These are phyloP conservation scores for Tarenaya hassleriana DNA, from an alignment of 345 rosid genomes.

Conservation along the genomic window DNA sequence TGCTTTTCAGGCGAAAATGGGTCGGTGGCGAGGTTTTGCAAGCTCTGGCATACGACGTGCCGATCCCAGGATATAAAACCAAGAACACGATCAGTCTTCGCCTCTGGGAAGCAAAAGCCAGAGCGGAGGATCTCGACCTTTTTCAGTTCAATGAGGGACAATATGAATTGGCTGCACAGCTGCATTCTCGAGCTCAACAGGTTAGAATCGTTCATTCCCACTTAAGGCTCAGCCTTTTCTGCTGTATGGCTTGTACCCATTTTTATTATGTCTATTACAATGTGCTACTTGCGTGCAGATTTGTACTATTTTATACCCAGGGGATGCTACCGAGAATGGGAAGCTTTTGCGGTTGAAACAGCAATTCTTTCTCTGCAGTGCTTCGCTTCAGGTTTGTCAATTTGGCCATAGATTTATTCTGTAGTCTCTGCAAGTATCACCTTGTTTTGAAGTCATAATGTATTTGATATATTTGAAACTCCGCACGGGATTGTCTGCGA, in stretches of 20 bases:
- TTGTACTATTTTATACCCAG: slow-evolving; percentile 93
- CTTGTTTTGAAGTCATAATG: slow-evolving; percentile 3
- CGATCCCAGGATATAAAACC: slow-evolving; percentile 90
- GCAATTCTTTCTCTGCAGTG: slow-evolving; percentile 94
- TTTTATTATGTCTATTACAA: slow-evolving; percentile 11
- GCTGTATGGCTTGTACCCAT: background rate
- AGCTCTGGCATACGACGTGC: slow-evolving; percentile 94
- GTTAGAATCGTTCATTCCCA: slow-evolving; percentile 27
- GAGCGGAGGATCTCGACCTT: slow-evolving; percentile 65
- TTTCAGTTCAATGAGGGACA: slow-evolving; percentile 94
- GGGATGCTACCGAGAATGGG: slow-evolving; percentile 95
- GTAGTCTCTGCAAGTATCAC: slow-evolving; percentile 7
- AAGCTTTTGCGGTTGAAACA: slow-evolving; percentile 93
- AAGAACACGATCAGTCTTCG: slow-evolving; percentile 96
- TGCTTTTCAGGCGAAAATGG: slow-evolving; percentile 68
- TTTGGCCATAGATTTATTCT: slow-evolving; percentile 17
- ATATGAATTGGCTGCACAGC: slow-evolving; percentile 81
- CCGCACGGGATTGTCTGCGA: slow-evolving; percentile 6
- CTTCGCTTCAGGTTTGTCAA: slow-evolving; percentile 86
- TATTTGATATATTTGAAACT: slow-evolving; percentile 3
- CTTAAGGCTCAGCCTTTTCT: slow-evolving; percentile 10
- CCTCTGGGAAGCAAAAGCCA: slow-evolving; percentile 93
- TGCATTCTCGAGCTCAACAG: slow-evolving; percentile 79
- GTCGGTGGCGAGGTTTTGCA: slow-evolving; percentile 78
- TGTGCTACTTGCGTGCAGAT: slow-evolving; percentile 43